Conservation (phyloP, 2,329 filamentous ascomycete genomes). For the Eutypella sp. region DNA sequence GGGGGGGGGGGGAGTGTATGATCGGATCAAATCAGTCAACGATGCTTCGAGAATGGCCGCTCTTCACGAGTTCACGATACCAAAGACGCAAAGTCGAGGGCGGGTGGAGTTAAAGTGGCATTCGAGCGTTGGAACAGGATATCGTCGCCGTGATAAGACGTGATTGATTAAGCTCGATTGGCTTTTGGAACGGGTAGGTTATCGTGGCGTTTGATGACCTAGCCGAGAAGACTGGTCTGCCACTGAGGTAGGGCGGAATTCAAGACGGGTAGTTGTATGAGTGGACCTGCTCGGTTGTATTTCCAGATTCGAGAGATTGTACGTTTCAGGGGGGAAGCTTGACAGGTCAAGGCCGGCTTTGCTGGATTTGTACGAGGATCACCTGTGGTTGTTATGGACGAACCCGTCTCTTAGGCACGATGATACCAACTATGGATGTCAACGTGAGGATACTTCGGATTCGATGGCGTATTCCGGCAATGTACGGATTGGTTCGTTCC, state of each 20-base stretch:
- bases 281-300: conserved; percentile 32
- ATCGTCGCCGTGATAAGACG: not conserved
- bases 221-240: conserved; percentile 21
- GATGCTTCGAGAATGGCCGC: not conserved
- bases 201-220: conserved; percentile 19
- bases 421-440: conserved; percentile 15
- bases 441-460: conserved; percentile 19
- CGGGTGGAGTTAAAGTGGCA: not conserved
- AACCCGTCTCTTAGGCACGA: conserved; percentile 35
- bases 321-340: conserved; percentile 18
- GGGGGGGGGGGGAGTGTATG: not conserved
- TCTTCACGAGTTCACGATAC: not conserved
- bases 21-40: not conserved
- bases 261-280: conserved; percentile 20
- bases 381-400: not conserved
- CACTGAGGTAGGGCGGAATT: conserved; percentile 14
- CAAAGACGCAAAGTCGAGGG: conserved; percentile 2
- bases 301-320: conserved; percentile 23
- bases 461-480: conserved; percentile 24
- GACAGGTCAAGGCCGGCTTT: conserved; percentile 27
- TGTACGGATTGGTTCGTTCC: conserved; percentile 20
- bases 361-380: conserved; percentile 40
- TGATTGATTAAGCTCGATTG: conserved; percentile 1
- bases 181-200: conserved; percentile 4
- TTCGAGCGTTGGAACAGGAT: not conserved